phyloP scores from a whole-genome alignment of 768 basidiomycete genomes.

The Rhodotorula taiwanensis region DNA sequence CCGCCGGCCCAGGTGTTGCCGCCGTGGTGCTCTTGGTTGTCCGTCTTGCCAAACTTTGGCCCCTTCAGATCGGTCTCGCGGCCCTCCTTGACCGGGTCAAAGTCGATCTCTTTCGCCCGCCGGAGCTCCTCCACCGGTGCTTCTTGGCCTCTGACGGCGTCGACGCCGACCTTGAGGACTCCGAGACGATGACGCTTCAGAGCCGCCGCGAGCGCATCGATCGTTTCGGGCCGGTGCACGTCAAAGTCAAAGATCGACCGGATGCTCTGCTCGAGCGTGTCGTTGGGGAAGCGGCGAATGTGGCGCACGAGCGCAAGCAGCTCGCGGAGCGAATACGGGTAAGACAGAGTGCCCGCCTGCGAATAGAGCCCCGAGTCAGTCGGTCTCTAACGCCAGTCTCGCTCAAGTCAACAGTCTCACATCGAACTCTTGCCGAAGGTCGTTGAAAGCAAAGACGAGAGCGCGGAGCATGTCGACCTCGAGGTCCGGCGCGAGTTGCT shows the following conservation, averaged over 20 bases:
- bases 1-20: conserved; percentile 34
- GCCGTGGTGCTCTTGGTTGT: conserved; percentile 23
- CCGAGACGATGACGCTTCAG: conserved; percentile 17
- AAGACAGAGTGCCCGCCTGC: conserved; percentile 11
- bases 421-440: conserved; percentile 22
- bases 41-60: conserved; percentile 29
- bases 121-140: neutral
- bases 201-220: conserved; percentile 21
- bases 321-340: conserved; percentile 34
- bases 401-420: neutral
- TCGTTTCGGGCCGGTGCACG: conserved; percentile 10
- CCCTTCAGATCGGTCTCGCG: conserved; percentile 14
- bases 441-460: conserved; percentile 15
- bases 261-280: conserved; percentile 17
- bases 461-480: conserved; percentile 1
- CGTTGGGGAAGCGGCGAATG: conserved; percentile 12
- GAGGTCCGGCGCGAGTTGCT: conserved; percentile 21
- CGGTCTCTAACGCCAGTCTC: neutral
- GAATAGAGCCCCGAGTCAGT: neutral
- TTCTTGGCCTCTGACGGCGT: conserved; percentile 16
- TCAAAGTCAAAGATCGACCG: conserved; percentile 34
- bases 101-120: conserved; percentile 21
- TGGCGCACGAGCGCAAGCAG: conserved; percentile 27
- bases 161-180: conserved; percentile 21
- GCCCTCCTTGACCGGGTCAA: conserved; percentile 21